Evolutionary conservation across 176 grass and related monocot species (phyloP), one percentile per base, ranked within the genome.

Genomic region (Carex littledalei): DNA sequence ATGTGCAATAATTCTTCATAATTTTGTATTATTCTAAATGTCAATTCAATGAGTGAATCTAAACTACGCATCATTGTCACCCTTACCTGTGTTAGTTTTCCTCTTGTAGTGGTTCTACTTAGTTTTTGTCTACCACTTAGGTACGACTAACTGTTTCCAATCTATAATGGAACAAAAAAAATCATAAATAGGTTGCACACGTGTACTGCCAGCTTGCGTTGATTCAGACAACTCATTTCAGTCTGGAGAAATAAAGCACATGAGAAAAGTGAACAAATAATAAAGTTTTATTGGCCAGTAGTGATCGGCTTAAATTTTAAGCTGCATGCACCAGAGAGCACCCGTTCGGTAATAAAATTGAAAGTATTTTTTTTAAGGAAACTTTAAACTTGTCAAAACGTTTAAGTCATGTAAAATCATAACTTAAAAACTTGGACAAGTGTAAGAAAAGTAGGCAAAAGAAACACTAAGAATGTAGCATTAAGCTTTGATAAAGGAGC

Each of bases 71-170:
- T 83, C 81, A 67, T 68, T 83, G 50, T 83, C 81, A 83, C 39
- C 10, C 54, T 83, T 83, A 83, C 81, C 81, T 83, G 81, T 83
- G 64, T 68, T 31, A 83, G 41, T 83, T 83, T 65, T 81, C 79
- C 63, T 68, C 81, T 83, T 32, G 41, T 83, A 83, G 63, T 83
- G 81, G 60, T 68, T 39, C 16, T 83, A 34, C 15, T 83, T 50
- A 54, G 81, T 67, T 83, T 50, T 63, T 83, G 15, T 83, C 63
- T 68, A 83, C 81, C 81, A 83, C 81, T 83, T 68, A 52, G 81
- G 61, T 45, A 83, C 55, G 81, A 83, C 63, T 55, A 67, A 83
- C 81, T 67, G 41, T 83, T 83, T 34, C 34, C n/a, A 53, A 54
- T 55, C 64, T 21, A 34, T 83, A 83, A 32, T 67, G 43, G 61